Conservation (phyloP, 352 stramenopile species). For the Globisporangium uncinulatum region DNA sequence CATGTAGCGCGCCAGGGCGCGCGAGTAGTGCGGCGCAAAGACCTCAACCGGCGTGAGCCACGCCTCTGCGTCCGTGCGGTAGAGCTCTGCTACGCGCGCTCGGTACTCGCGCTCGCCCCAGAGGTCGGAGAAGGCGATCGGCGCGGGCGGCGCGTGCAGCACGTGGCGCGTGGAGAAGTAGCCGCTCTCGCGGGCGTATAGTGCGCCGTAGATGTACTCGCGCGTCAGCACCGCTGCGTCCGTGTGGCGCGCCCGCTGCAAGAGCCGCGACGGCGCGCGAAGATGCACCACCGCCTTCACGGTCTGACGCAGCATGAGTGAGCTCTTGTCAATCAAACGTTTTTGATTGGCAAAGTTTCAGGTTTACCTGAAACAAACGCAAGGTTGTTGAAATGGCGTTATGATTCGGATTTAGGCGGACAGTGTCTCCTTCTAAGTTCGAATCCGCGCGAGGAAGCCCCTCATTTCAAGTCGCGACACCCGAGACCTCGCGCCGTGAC, state of each 20-base stretch:
- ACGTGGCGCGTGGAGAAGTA: slow-evolving; percentile 87
- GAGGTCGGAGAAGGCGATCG: slow-evolving; percentile 75
- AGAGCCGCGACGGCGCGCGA: not conserved
- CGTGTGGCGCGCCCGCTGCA: not conserved
- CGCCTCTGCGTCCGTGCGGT: slow-evolving; percentile 62
- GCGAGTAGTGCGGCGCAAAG: slow-evolving; percentile 85
- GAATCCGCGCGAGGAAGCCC: too few relatives aligned
- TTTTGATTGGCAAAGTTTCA: too few relatives aligned
- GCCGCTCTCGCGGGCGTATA: slow-evolving; percentile 71
- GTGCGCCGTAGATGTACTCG: slow-evolving; percentile 78
- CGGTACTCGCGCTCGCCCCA: slow-evolving; percentile 75
- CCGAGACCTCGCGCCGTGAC: too few relatives aligned
- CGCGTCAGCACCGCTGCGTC: slow-evolving; percentile 44
- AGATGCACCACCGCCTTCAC: too few relatives aligned
- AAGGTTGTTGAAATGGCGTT: too few relatives aligned
- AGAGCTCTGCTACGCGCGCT: slow-evolving; percentile 50
- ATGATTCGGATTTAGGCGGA: too few relatives aligned
- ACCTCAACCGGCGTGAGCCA: slow-evolving; percentile 90
- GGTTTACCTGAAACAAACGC: too few relatives aligned
- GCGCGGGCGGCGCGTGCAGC: slow-evolving; percentile 49
- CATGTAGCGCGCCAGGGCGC: slow-evolving; percentile 87
- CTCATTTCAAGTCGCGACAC: too few relatives aligned
- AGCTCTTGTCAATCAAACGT: too few relatives aligned
- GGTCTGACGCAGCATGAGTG: too few relatives aligned
- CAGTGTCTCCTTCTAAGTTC: too few relatives aligned